These are phyloP conservation scores for Wickerhamiella pararugosa DNA, from an alignment of 1,139 yeast species.

Conservation along the genomic window DNA sequence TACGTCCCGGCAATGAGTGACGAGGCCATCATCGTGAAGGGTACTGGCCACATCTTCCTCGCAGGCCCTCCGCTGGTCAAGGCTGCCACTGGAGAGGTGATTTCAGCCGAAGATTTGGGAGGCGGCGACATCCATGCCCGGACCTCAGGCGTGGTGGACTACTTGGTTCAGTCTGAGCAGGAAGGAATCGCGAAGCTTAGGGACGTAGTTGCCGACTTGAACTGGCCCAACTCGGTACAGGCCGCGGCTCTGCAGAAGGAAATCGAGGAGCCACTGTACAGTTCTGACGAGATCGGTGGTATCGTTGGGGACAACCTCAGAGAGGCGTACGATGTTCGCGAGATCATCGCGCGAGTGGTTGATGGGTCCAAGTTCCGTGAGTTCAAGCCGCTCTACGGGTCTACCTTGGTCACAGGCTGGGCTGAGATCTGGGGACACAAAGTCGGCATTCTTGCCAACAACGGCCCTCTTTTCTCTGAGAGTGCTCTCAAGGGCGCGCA, in stretches of 20 bases:
- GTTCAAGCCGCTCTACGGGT: slow-evolving; percentile 24
- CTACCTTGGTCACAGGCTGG: slow-evolving; percentile 24
- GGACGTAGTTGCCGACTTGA: slow-evolving; percentile 20
- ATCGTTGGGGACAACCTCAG: slow-evolving; percentile 23
- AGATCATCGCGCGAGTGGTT: slow-evolving; percentile 24
- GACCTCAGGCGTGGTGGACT: slow-evolving; percentile 24
- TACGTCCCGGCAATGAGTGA: slow-evolving; percentile 27
- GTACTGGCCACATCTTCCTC: slow-evolving; percentile 24
- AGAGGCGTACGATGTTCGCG: slow-evolving; percentile 23
- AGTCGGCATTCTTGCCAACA: slow-evolving; percentile 25
- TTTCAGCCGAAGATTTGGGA: slow-evolving; percentile 25
- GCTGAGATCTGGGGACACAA: slow-evolving; percentile 23
- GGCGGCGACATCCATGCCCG: slow-evolving; percentile 26
- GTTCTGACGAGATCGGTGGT: slow-evolving; percentile 23
- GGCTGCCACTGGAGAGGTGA: slow-evolving; percentile 27
- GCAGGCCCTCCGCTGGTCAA: slow-evolving; percentile 27
- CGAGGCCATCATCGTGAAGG: slow-evolving; percentile 24
- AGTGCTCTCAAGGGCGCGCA: slow-evolving; percentile 26
- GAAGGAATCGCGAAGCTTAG: slow-evolving; percentile 24
- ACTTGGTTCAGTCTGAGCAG: slow-evolving; percentile 23
- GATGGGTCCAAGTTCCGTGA: slow-evolving; percentile 24
- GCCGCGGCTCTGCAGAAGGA: neutral
- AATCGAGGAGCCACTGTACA: slow-evolving; percentile 22
- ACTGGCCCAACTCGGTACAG: neutral
- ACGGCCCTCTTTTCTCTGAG: slow-evolving; percentile 25